phyloP scores from a whole-genome alignment of 352 stramenopile species.

The Halophytophthora polymorphica region DNA sequence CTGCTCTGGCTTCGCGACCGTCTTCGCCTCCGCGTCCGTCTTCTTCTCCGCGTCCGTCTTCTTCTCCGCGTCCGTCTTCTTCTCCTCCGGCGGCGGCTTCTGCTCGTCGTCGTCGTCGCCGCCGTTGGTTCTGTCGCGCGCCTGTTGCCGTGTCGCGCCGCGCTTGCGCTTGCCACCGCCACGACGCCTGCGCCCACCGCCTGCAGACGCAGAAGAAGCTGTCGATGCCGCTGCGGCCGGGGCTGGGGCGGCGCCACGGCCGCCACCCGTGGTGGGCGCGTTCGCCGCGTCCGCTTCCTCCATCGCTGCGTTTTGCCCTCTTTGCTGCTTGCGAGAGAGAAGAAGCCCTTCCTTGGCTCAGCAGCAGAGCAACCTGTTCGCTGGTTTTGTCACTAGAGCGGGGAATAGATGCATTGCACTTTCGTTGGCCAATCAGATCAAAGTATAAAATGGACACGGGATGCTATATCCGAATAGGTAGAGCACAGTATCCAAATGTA shows the following conservation, averaged over 20 bases:
- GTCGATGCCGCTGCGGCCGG: not conserved
- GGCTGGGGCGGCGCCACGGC: not conserved
- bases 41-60: conserved; percentile 8
- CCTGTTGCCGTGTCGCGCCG: conserved; percentile 15
- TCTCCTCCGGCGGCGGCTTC: conserved; percentile 4
- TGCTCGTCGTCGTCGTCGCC: conserved; percentile 1
- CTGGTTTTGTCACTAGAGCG: too few relatives aligned
- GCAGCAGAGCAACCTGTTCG: not conserved
- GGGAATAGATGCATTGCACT: too few relatives aligned
- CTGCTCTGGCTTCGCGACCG: conserved; percentile 12
- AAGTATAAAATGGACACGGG: too few relatives aligned
- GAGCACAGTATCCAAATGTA: too few relatives aligned
- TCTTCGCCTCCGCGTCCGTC: conserved; percentile 1
- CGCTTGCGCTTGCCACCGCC: conserved; percentile 37
- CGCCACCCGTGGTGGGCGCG: not conserved
- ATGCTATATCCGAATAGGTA: too few relatives aligned
- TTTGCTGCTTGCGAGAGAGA: not conserved
- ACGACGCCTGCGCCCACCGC: conserved; percentile 15
- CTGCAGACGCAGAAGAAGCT: not conserved
- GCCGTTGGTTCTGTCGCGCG: conserved; percentile 8
- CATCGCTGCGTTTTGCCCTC: not conserved
- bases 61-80: conserved; percentile 8
- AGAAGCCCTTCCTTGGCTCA: not conserved
- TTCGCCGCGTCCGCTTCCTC: not conserved
- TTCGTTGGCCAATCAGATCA: too few relatives aligned